Base-by-base conservation (phyloP, 139 green algal genomes). In the Chlorella vulgaris region DNA sequence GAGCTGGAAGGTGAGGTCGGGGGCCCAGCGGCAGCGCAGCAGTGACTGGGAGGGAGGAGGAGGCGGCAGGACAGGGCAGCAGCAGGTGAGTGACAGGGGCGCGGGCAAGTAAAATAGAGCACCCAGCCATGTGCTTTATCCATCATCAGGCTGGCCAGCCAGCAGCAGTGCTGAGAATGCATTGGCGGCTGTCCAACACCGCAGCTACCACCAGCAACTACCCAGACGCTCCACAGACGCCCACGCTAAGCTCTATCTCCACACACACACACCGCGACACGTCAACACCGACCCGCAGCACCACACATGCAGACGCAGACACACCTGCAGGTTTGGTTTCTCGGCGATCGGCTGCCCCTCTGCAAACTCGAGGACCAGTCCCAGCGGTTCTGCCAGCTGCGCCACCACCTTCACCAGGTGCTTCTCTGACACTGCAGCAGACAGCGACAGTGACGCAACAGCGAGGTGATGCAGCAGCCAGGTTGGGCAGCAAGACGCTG, bases 391-490 rank as follows among this genome's bases (percentile, higher is more conserved):
- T 22, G 74, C 50, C 69, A 92, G 75, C 10, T 81, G 51, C 13
- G 79, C 93, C 53, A 90, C 39, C 51, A 95, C 92, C 26, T 76
- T 75, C 0, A 89, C 91, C n/a, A 97, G 83, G 83, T 93, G 88
- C 88, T 33, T 93, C 87, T 43, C 58, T 0, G 58, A 71, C n/a
- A 71, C 58, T 70, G 58, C 58, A 60, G 36, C 33, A 15, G 4
- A 0, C 19, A 2, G 36, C n/a, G 3, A 42, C 28, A 31, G 39
- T 47, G 7, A 13, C n/a, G 33, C 0, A n/a, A n/a, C n/a, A 10
- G 69, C 24, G 6, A 4, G 29, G n/a, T 22, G 3, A 47, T 29
- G 58, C 15, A 24, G 58, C 26, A 33, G 43, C 28, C 29, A 47
- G 36, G 28, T 29, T 21, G 26, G 2, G 2, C 29, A 43, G 29